phyloP scores from a whole-genome alignment of 1,284 basidiomycete species.

The Macrocystidia cucumis region DNA sequence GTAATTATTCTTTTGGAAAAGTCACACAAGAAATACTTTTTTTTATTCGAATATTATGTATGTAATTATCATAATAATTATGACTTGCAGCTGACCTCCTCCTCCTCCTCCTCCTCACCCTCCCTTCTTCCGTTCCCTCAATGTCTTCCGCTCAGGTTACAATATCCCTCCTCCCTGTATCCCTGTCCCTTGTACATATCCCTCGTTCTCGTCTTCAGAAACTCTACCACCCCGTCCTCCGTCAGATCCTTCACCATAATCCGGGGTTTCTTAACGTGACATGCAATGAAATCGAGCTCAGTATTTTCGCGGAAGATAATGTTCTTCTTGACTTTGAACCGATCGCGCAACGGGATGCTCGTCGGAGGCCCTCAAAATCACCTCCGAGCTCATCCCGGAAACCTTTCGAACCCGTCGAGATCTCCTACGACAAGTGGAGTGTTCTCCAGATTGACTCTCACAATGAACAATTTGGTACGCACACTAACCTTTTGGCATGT shows the following conservation, averaged over 20 bases:
- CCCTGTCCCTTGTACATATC: constrained; percentile 64
- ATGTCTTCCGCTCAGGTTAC: constrained; percentile 36
- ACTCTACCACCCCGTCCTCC: constrained; percentile 54
- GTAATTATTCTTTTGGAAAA: too few species aligned
- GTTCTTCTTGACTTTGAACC: constrained; percentile 52
- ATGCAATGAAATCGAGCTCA: constrained; percentile 69
- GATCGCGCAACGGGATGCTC: constrained; percentile 51
- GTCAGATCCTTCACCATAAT: constrained; percentile 57
- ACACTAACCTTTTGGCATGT: constrained; percentile 2
- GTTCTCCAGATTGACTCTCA: constrained; percentile 75
- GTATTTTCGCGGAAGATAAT: constrained; percentile 58
- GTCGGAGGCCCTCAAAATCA: constrained; percentile 31
- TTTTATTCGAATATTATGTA: too few species aligned
- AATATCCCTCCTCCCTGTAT: constrained; percentile 60
- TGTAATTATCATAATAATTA: too few species aligned
- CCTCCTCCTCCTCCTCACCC: constrained; percentile 2
- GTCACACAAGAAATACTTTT: too few species aligned
- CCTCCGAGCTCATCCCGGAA: constrained; percentile 27
- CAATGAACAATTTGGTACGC: constrained; percentile 53
- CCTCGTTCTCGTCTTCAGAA: constrained; percentile 55
- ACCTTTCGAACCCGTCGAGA: constrained; percentile 46
- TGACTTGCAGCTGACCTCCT: too few species aligned
- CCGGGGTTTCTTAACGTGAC: constrained; percentile 68
- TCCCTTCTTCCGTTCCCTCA: background rate
- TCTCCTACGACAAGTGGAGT: constrained; percentile 64